Evolutionary conservation across 73 alveolate species (phyloP).

Genomic region (Durusdinium trenchii): DNA sequence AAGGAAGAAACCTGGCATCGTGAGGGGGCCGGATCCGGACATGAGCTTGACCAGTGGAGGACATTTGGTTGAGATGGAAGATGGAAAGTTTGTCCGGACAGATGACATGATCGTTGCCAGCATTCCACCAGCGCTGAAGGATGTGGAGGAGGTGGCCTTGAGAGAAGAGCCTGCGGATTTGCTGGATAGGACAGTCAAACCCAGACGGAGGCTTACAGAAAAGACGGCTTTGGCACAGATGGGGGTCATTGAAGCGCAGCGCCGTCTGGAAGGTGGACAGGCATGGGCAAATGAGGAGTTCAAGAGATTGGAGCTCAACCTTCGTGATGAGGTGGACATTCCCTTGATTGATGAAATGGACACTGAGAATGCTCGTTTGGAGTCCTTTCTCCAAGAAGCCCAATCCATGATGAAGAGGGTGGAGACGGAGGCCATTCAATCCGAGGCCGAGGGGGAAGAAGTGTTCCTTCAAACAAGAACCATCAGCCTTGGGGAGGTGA

Average conservation of each 20-base stretch:
- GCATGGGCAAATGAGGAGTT: background rate
- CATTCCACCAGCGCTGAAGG: background rate
- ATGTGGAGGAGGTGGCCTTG: background rate
- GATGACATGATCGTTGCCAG: background rate
- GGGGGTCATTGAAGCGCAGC: background rate
- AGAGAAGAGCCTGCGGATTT: background rate
- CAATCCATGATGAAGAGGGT: background rate
- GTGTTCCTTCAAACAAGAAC: background rate
- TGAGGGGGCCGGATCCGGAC: background rate
- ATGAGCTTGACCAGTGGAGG: background rate
- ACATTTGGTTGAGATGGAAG: background rate
- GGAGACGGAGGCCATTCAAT: background rate
- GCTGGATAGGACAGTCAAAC: background rate
- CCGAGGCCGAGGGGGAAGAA: background rate
- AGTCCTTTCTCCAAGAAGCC: no score
- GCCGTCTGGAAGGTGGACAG: background rate
- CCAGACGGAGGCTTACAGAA: background rate
- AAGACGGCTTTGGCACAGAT: background rate
- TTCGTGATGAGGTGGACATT: background rate
- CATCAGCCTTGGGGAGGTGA: background rate
- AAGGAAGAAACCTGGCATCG: background rate
- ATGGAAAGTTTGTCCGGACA: background rate
- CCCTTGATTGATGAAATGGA: background rate
- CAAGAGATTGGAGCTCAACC: background rate
- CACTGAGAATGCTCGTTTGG: background rate